These are phyloP conservation scores for Dactylellina drechsleri DNA, from an alignment of 2,329 filamentous ascomycete species.

Conservation along the genomic window DNA sequence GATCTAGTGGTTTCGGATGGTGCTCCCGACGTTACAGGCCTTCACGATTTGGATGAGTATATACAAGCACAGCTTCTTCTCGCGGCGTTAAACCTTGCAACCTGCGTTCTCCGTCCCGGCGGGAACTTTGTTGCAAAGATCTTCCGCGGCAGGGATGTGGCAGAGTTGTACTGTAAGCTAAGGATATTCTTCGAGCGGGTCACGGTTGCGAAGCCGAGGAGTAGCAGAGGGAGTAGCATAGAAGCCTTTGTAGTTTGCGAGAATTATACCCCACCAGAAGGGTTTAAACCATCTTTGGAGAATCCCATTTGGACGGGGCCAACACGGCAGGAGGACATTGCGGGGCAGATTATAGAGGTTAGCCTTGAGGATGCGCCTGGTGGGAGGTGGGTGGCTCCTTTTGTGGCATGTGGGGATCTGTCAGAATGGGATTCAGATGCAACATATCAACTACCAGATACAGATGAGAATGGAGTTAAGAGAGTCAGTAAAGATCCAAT, in stretches of 20 bases:
- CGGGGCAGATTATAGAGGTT: slow-evolving; percentile 58
- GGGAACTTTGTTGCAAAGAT: slow-evolving; percentile 99
- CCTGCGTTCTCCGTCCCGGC: slow-evolving; percentile 90
- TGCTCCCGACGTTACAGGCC: slow-evolving; percentile 92
- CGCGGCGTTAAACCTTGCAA: slow-evolving; percentile 88
- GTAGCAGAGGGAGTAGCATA: slow-evolving; percentile 92
- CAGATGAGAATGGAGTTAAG: slow-evolving; percentile 65
- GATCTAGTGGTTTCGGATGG: slow-evolving; percentile 96
- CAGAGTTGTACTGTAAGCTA: slow-evolving; percentile 91
- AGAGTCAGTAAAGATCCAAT: slow-evolving; percentile 84
- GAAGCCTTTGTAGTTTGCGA: slow-evolving; percentile 97
- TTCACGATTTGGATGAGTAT: slow-evolving; percentile 98
- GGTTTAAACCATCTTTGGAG: slow-evolving; percentile 79
- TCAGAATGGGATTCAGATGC: slow-evolving; percentile 96
- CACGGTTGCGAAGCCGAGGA: slow-evolving; percentile 90
- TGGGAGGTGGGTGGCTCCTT: slow-evolving; percentile 87
- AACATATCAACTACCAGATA: slow-evolving; percentile 86
- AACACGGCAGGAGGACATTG: slow-evolving; percentile 61
- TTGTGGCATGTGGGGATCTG: slow-evolving; percentile 95
- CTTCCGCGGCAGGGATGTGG: slow-evolving; percentile 93
- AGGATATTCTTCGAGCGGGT: slow-evolving; percentile 90
- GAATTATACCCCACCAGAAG: slow-evolving; percentile 81
- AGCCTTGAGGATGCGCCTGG: slow-evolving; percentile 63
- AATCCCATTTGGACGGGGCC: slow-evolving; percentile 76
- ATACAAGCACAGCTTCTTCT: slow-evolving; percentile 95